These are phyloP conservation scores for Blastobotrys ciferrii DNA, from an alignment of 1,139 yeast genomes.

Conservation along the genomic window DNA sequence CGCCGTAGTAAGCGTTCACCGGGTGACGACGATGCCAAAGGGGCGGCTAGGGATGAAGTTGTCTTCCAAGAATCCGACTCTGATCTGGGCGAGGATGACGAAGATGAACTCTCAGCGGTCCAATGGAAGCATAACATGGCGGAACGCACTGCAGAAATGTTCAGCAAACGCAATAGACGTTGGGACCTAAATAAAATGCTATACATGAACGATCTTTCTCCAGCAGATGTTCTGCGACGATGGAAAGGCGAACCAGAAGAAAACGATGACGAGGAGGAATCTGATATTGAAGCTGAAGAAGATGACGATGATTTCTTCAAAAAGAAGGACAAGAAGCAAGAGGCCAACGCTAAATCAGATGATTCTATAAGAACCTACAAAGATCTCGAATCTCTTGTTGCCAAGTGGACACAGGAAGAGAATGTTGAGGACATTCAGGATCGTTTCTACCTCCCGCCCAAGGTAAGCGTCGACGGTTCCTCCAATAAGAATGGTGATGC, in stretches of 20 bases:
- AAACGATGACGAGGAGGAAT: conserved; percentile 43
- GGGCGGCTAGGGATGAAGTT: conserved; percentile 33
- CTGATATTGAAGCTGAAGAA: conserved; percentile 48
- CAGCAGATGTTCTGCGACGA: conserved; percentile 69
- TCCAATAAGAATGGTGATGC: conserved; percentile 31
- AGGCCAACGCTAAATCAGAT: conserved; percentile 33
- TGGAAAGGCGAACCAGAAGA: conserved; percentile 62
- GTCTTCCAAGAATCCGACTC: conserved; percentile 47
- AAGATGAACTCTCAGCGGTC: conserved; percentile 39
- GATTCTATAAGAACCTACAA: conserved; percentile 30
- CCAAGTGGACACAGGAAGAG: conserved; percentile 52
- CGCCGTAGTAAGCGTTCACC: conserved; percentile 14
- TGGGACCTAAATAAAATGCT: conserved; percentile 84
- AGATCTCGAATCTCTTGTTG: conserved; percentile 26
- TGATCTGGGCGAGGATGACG: conserved; percentile 39
- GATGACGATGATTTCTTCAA: conserved; percentile 68
- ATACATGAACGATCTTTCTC: conserved; percentile 72
- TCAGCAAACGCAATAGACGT: conserved; percentile 41
- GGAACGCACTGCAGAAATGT: conserved; percentile 33
- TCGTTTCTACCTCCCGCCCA: conserved; percentile 71
- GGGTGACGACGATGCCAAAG: conserved; percentile 19
- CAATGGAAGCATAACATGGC: conserved; percentile 42
- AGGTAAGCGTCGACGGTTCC: conserved; percentile 44
- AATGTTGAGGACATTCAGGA: conserved; percentile 51
- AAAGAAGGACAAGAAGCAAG: conserved; percentile 40